Evolutionary conservation across 192 early-diverging fungal genomes (phyloP).

Genomic region (Backusella westeae): DNA sequence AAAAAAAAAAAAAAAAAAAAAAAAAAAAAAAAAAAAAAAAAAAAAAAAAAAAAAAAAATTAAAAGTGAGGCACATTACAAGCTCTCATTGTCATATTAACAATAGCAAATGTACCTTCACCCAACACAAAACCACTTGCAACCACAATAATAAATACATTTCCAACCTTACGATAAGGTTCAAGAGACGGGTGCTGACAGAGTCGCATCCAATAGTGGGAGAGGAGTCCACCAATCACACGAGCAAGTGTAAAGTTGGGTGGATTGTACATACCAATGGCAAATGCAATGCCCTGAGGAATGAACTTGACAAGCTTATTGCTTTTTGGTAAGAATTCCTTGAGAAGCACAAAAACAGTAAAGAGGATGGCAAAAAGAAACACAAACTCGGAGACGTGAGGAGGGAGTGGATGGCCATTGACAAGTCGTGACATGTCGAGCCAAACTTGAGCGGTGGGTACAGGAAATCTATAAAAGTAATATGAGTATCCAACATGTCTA

Average conservation of each 20-base stretch:
- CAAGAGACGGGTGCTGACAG: constrained; percentile 25
- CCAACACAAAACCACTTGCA: constrained; percentile 75
- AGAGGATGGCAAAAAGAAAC: constrained; percentile 50
- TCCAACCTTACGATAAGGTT: constrained; percentile 30
- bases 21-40: no score
- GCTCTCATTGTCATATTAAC: constrained; percentile 52
- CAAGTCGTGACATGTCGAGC: constrained; percentile 74
- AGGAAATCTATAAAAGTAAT: constrained; percentile 37
- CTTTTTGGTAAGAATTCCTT: constrained; percentile 10
- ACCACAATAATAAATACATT: constrained; percentile 67
- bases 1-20: no score
- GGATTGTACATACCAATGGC: constrained; percentile 82
- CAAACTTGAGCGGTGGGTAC: constrained; percentile 76
- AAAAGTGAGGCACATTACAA: constrained; percentile 35
- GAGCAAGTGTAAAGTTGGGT: constrained; percentile 70
- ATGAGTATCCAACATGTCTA: no score
- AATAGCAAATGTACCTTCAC: constrained; percentile 71
- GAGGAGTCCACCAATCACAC: constrained; percentile 59
- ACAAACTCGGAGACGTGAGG: constrained; percentile 61
- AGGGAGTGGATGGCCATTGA: constrained; percentile 72
- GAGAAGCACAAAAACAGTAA: constrained; percentile 37
- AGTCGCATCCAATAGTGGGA: constrained; percentile 46
- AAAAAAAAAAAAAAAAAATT: background rate
- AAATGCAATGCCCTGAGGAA: constrained; percentile 76
- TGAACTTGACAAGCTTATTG: constrained; percentile 42